Conservation (phyloP, 345 rosid genomes). For the Zanthoxylum bungeanum region DNA sequence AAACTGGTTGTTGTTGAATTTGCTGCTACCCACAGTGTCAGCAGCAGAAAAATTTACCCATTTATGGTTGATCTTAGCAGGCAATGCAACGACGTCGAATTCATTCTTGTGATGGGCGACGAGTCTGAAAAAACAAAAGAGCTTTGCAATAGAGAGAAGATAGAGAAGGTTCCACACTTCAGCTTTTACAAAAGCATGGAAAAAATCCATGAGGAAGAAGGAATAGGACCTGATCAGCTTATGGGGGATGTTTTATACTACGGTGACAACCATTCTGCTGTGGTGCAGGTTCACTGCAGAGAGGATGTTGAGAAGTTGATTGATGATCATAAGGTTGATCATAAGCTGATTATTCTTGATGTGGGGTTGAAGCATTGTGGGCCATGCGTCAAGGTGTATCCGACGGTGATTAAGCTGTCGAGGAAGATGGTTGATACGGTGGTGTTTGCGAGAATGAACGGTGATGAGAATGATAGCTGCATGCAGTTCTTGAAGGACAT, state of each 20-base stretch:
- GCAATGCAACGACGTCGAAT: constrained; percentile 75
- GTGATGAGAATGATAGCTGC: constrained; percentile 93
- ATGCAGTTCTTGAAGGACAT: constrained; percentile 82
- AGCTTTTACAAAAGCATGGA: constrained; percentile 87
- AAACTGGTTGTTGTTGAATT: constrained; percentile 83
- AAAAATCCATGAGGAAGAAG: constrained; percentile 91
- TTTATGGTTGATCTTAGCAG: constrained; percentile 84
- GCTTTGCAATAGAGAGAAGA: constrained; percentile 75
- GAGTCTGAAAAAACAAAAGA: constrained; percentile 74
- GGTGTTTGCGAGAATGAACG: constrained; percentile 90
- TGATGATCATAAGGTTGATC: constrained; percentile 57
- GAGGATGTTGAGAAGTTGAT: constrained; percentile 79
- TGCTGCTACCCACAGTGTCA: constrained; percentile 47
- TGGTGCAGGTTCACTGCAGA: constrained; percentile 67
- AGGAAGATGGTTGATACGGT: constrained; percentile 67
- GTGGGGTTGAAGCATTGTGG: constrained; percentile 90
- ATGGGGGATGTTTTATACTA: constrained; percentile 91
- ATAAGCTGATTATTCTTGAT: constrained; percentile 77
- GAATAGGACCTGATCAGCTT: constrained; percentile 73
- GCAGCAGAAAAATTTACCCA: constrained; percentile 69
- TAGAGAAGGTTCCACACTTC: constrained; percentile 79
- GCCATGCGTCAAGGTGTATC: constrained; percentile 95
- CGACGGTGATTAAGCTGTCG: constrained; percentile 77
- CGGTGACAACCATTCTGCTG: constrained; percentile 84
- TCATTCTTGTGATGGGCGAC: constrained; percentile 80